A percentile compares a stretch with the other conserved stretches of the same genome.
These are phyloP conservation scores for Sugiyamaella lignohabitans DNA, from an alignment of 805 yeast genomes.

Conservation along the genomic window DNA sequence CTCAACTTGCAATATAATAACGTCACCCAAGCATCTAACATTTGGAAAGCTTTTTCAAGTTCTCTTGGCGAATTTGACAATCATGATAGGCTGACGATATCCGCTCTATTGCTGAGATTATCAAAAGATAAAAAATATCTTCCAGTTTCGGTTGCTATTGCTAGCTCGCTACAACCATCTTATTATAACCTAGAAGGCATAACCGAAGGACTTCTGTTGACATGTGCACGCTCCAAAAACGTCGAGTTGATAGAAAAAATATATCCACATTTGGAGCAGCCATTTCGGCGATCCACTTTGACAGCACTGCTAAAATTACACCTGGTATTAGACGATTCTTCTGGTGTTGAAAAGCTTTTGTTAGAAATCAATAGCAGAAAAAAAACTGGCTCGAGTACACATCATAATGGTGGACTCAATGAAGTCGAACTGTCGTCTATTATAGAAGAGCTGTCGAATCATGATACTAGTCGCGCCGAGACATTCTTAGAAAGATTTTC, in stretches of 20 bases:
- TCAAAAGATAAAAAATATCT: constrained; percentile 15
- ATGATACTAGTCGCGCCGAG: constrained; percentile 1
- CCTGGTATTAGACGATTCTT: constrained; percentile 15
- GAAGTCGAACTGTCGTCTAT: neutral
- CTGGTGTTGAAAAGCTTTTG: constrained; percentile 20
- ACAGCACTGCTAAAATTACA: constrained; percentile 18
- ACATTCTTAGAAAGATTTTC: neutral
- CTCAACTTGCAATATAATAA: constrained; percentile 9
- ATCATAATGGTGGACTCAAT: neutral
- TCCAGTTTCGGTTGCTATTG: constrained; percentile 13
- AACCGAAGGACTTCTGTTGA: constrained; percentile 20
- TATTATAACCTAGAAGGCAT: constrained; percentile 16
- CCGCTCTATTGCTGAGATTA: constrained; percentile 15
- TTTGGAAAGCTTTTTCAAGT: constrained; percentile 6
- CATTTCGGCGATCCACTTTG: constrained; percentile 16
- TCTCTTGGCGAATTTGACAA: neutral
- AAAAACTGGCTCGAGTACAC: too few species aligned
- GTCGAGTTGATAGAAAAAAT: constrained; percentile 15
- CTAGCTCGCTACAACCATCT: constrained; percentile 9
- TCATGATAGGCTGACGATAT: neutral
- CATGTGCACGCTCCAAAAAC: constrained; percentile 17
- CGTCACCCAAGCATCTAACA: constrained; percentile 3
- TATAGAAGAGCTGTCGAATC: neutral
- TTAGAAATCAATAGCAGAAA: constrained; percentile 15
- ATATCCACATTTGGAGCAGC: constrained; percentile 10